phyloP scores from a whole-genome alignment of 2,329 filamentous ascomycete genomes.

The Penicillium sp. region DNA sequence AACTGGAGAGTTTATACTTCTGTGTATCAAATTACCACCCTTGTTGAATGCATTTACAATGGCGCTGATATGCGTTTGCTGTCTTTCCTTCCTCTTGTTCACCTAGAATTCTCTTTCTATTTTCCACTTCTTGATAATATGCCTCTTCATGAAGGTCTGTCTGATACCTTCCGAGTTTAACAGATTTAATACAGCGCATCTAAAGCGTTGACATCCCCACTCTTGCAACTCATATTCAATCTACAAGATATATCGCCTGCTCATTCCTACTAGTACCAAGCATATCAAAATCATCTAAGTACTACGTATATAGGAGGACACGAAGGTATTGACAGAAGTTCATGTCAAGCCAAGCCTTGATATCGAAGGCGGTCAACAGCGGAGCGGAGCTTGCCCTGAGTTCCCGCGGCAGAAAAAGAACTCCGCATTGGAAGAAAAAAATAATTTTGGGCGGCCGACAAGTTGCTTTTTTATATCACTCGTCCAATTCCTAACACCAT shows the following conservation, averaged over 20 bases:
- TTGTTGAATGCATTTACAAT: slow-evolving; percentile 4
- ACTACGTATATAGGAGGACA: no score
- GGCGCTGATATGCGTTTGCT: neutral
- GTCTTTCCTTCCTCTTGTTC: neutral
- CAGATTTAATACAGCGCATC: neutral
- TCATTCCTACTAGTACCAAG: no score
- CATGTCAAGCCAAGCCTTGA: neutral
- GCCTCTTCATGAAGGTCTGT: no score
- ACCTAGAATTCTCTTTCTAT: neutral
- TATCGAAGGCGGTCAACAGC: slow-evolving; percentile 11
- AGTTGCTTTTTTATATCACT: neutral
- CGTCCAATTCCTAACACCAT: neutral
- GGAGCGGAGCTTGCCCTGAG: slow-evolving; percentile 4
- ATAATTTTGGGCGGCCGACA: neutral
- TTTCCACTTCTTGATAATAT: neutral
- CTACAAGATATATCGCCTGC: no score
- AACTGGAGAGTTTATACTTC: neutral
- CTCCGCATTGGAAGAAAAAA: slow-evolving; percentile 11
- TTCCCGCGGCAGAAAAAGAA: slow-evolving; percentile 17
- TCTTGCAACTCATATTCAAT: neutral
- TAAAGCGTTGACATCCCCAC: neutral
- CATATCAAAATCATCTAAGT: no score
- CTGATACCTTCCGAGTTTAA: neutral
- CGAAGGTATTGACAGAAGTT: neutral
- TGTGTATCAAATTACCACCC: neutral